Percentiles rank a stretch among this genome's conserved stretches.
phyloP scores from a whole-genome alignment of 2,329 filamentous ascomycete genomes.

The Atkinsonella hypoxylon region DNA sequence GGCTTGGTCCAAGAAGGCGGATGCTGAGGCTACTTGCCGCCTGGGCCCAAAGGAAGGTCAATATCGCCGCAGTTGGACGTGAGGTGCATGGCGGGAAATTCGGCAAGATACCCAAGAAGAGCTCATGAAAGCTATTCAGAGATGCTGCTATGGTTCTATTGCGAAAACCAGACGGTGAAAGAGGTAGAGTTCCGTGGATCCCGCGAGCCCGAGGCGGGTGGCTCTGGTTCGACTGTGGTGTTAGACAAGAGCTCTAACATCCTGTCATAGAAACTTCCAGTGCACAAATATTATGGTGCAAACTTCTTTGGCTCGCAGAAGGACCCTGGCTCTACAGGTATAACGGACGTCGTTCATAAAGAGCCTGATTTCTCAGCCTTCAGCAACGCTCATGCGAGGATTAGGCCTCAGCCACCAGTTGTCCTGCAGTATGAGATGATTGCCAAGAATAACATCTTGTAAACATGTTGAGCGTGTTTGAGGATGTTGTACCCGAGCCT shows the following conservation, averaged over 20 bases:
- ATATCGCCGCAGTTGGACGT: conserved; percentile 60
- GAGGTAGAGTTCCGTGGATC: conserved; percentile 79
- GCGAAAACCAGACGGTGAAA: conserved; percentile 90
- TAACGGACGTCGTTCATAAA: conserved; percentile 86
- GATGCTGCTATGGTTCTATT: conserved; percentile 69
- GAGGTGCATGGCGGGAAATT: conserved; percentile 68
- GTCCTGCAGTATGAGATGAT: conserved; percentile 76
- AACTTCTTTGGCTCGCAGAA: conserved; percentile 95
- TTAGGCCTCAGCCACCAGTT: conserved; percentile 64
- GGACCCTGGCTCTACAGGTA: conserved; percentile 77
- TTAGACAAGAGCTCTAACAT: conserved; percentile 96
- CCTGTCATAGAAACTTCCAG: conserved; percentile 64
- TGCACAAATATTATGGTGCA: conserved; percentile 65
- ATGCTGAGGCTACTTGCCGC: conserved; percentile 67
- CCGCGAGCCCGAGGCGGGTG: conserved; percentile 45
- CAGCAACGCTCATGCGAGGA: conserved; percentile 56
- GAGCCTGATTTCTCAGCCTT: conserved; percentile 61
- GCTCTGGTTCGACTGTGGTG: conserved; percentile 63
- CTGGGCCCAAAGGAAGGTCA: conserved; percentile 69
- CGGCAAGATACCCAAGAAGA: conserved; percentile 67
- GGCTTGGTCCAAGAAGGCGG: conserved; percentile 73
- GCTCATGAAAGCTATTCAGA: conserved; percentile 61
- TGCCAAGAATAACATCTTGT: conserved; percentile 86
- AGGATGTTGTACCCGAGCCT: conserved; percentile 29
- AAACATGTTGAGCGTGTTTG: conserved; percentile 96